Evolutionary conservation across 805 yeast species (phyloP), one percentile per base, ranked within the genome.

Genomic region (Yarrowia sp.): DNA sequence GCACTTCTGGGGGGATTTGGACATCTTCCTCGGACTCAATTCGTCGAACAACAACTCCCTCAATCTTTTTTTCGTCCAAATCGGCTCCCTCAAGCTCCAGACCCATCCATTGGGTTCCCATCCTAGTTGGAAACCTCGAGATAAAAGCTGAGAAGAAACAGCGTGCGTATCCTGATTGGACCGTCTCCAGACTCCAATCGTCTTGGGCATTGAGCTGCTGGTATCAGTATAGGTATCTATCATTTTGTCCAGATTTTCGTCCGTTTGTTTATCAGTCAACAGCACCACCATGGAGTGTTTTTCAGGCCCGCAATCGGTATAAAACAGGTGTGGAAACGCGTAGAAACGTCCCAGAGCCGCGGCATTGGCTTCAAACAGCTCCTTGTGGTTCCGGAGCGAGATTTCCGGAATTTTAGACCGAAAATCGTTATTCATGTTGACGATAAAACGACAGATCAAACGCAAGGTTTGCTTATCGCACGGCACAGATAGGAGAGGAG

Each of bases 351-450:
- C 59, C n/a, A 52, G 33, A 36, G 28, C 32, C 7, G 22, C 12
- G 33, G 46, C 46, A 38, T 54, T 54, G 35, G 61, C 61, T 24
- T 38, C 61, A 38, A 54, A 54, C 61, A 54, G 61, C 40, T 54
- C 61, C 19, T 19, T 36, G 17, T 54, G 61, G 19, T 54, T 54
- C 22, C 35, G 59, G 3, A 51, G 22, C 32, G 59, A 26, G 7
- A 51, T 22, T 10, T 10, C 8, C 16, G 43, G 43, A 10, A 51
- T 51, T 43, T 43, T 43, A 6, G 19, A 3, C 12, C 16, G 19
- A 24, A 43, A 43, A 24, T 43, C 48, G 19, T 43, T 11, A 28
- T 11, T 17, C 48, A 43, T 43, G 30, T 41, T 41, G 9, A 2
- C 7, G 40, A n/a, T 14, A 8, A 5, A 10, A 24, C 19, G 43